phyloP scores from a whole-genome alignment of 495 filamentous ascomycete genomes.

The Chaetomium fimeti region DNA sequence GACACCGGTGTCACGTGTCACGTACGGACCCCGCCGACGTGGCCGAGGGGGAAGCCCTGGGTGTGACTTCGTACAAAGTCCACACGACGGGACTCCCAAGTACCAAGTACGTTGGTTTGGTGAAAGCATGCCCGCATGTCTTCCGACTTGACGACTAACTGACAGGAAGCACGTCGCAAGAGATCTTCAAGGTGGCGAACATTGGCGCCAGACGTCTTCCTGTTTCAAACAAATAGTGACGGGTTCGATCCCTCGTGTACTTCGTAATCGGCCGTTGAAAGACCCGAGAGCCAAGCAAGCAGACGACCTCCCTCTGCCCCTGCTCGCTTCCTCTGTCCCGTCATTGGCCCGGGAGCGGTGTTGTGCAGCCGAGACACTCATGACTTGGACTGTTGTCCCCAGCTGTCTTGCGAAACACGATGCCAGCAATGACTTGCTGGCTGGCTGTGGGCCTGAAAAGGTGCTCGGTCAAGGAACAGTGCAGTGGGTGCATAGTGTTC shows the following conservation, averaged over 20 bases:
- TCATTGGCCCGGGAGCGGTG: slow-evolving; percentile 21
- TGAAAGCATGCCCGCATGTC: no score
- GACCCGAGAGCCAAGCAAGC: neutral
- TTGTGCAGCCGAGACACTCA: slow-evolving; percentile 13
- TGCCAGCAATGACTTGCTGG: neutral
- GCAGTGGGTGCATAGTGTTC: neutral
- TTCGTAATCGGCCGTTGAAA: slow-evolving; percentile 1
- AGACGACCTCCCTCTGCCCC: neutral
- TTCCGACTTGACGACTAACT: neutral
- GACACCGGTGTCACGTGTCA: no score
- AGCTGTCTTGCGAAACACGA: slow-evolving; percentile 16
- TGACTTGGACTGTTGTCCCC: slow-evolving; percentile 16
- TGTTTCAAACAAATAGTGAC: neutral
- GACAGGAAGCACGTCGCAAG: neutral
- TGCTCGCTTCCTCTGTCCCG: slow-evolving; percentile 24
- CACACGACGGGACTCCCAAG: no score
- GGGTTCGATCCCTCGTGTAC: neutral
- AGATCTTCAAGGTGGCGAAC: neutral
- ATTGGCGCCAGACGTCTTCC: neutral
- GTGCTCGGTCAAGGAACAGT: slow-evolving; percentile 4
- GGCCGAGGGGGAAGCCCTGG: no score
- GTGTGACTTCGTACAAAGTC: no score
- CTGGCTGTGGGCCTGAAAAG: neutral
- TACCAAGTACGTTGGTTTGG: no score
- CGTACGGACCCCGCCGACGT: neutral